Evolutionary conservation across 108 stramenopile species (phyloP).

Genomic region (Nannochloropsis oceanica): DNA sequence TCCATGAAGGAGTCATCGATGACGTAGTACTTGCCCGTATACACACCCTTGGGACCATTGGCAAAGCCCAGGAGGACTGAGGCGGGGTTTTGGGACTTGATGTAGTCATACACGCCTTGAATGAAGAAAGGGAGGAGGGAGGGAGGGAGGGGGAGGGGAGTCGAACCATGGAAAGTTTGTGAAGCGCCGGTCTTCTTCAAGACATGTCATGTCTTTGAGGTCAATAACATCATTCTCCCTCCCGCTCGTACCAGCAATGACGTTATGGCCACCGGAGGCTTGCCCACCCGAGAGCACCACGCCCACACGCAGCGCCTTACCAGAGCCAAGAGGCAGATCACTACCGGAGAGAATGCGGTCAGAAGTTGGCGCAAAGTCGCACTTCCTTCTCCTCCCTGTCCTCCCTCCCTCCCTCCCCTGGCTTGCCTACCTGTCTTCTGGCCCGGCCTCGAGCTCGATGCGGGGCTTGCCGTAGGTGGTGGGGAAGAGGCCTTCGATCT

Average conservation of each 20-base stretch:
- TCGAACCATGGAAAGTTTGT: background rate
- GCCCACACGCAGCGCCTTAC: constrained; percentile 15
- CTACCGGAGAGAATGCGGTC: no score
- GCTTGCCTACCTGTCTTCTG: background rate
- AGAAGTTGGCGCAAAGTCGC: no score
- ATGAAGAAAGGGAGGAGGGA: background rate
- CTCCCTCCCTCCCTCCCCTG: no score
- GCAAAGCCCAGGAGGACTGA: constrained; percentile 2
- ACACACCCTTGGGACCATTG: constrained; percentile 25
- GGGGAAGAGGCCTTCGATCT: constrained; percentile 31
- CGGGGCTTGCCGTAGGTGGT: constrained; percentile 32
- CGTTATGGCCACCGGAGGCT: constrained; percentile 38
- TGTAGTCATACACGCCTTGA: background rate
- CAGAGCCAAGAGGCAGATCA: background rate
- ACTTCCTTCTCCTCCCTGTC: no score
- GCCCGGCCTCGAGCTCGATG: constrained; percentile 21
- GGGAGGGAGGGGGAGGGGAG: background rate
- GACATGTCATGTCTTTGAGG: no score
- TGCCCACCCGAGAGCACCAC: constrained; percentile 37
- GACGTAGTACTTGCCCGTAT: constrained; percentile 25
- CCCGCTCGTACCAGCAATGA: constrained; percentile 31
- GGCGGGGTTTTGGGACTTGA: background rate
- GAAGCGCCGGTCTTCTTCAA: background rate
- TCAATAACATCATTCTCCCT: background rate
- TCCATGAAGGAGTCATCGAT: constrained; percentile 20